phyloP scores from a whole-genome alignment of 1,139 yeast genomes.

The Petasospora fabianii region DNA sequence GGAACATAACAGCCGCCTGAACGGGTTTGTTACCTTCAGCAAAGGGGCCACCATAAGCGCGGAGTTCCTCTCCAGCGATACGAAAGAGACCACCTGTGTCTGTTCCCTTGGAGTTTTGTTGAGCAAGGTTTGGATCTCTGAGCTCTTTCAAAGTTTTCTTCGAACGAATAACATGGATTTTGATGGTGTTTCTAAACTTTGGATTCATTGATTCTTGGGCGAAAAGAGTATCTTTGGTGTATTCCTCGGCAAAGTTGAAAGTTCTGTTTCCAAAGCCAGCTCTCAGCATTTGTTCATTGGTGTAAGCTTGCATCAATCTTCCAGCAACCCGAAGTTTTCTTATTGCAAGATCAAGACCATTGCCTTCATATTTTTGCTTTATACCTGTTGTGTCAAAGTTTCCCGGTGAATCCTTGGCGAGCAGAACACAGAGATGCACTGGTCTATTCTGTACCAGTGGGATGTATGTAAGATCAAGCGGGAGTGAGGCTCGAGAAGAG shows the following conservation, averaged over 20 bases:
- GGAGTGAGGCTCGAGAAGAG: conserved; percentile 6
- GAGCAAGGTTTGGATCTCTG: conserved; percentile 77
- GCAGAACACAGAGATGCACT: conserved; percentile 69
- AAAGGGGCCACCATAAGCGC: conserved; percentile 51
- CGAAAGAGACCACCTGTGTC: conserved; percentile 73
- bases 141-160: conserved; percentile 67
- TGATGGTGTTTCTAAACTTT: conserved; percentile 57
- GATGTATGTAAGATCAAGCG: conserved; percentile 42
- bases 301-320: conserved; percentile 87
- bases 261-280: conserved; percentile 78
- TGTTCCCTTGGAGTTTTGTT: conserved; percentile 72
- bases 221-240: conserved; percentile 46
- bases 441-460: conserved; percentile 73
- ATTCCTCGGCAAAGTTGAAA: conserved; percentile 76
- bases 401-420: conserved; percentile 76
- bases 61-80: conserved; percentile 73
- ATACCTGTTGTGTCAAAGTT: conserved; percentile 59
- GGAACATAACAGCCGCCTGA: conserved; percentile 79
- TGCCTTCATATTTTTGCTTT: conserved; percentile 53
- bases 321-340: conserved; percentile 80
- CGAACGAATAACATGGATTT: conserved; percentile 69
- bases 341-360: conserved; percentile 71
- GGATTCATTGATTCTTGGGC: conserved; percentile 35
- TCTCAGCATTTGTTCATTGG: conserved; percentile 84
- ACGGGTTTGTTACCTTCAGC: conserved; percentile 45